Evolutionary conservation across 306 rosid species (phyloP), one percentile per base, ranked within the genome.

Genomic region (Quercus bicolor): DNA sequence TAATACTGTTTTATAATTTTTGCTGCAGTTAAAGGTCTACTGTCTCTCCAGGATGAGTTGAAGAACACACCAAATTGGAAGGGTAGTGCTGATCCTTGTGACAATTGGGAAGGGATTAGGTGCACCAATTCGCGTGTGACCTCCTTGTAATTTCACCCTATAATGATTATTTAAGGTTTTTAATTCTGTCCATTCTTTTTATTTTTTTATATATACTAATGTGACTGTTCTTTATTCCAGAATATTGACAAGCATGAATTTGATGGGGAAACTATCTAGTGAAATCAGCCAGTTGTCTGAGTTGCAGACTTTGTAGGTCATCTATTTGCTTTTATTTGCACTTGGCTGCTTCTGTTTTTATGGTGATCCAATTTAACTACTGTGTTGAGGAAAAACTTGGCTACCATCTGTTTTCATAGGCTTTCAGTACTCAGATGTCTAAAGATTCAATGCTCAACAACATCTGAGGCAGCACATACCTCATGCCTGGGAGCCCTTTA

Each of bases 101-200:
- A 72, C 40, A 24, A 18, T 23, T 88, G 91, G 91, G 80, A 16
- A 1, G 91, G 89, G 56, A 85, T 87, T 76, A 43, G 28, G 73
- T 87, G 91, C 76, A 13, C 1, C 51, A 52, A 76, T 29, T 29
- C 82, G 45, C 85, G 84, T 2, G 55, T 87, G 70, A 83, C 53
- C 45, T 24, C 81, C 80, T 72, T 87, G 89, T 87, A 83, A 26
- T 16, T 66, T 66, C 26, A 18, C 14, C 24, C 24, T 18, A 18
- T 7, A 33, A 31, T 8, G 23, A 45, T 31, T 6, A 33, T 66
- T 18, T 21, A 33, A 33, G 71, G 71, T 18, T 16, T 21, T 16
- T 6, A 33, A 4, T 33, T 31, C 3, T 65, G 48, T 65, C 70
- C 13, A 18, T 18, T 5, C 14, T 19, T 33, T 62, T 18, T 37